Evolutionary conservation across 805 yeast species (phyloP).

Genomic region (Jamesozyma spencerorum): DNA sequence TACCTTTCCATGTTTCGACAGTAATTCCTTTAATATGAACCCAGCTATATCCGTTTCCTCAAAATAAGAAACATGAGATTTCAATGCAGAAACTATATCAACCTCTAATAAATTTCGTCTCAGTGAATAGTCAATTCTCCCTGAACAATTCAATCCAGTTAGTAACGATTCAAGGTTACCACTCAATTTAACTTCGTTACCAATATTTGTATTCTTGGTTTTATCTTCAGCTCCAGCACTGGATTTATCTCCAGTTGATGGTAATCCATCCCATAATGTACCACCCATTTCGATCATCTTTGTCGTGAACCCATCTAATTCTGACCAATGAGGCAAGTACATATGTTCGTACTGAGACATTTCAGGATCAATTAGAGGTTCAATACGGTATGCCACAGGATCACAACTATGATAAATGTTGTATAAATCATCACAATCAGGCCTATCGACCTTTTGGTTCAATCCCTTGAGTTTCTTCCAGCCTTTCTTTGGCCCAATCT

Average conservation of each 20-base stretch:
- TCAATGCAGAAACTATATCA: constrained; percentile 68
- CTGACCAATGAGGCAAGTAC: constrained; percentile 21
- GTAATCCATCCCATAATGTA: constrained; percentile 14
- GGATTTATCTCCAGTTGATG: constrained; percentile 2
- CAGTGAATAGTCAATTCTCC: constrained; percentile 73
- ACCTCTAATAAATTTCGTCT: constrained; percentile 74
- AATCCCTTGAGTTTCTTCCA: constrained; percentile 6
- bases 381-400: constrained; percentile 83
- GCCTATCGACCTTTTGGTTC: constrained; percentile 20
- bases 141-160: constrained; percentile 50
- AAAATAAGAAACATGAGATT: constrained; percentile 83
- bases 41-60: constrained; percentile 80
- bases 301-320: constrained; percentile 22
- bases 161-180: constrained; percentile 19
- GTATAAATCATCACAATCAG: constrained; percentile 58
- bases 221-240: not conserved
- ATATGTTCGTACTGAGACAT: constrained; percentile 21
- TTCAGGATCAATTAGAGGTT: constrained; percentile 53
- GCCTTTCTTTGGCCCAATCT: constrained; percentile 31
- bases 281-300: constrained; percentile 24
- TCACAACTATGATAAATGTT: constrained; percentile 87
- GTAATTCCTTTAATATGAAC: constrained; percentile 57
- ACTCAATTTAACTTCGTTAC: constrained; percentile 13
- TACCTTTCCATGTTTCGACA: constrained; percentile 7
- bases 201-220: not conserved